Evolutionary conservation across 2,329 filamentous ascomycete species (phyloP).

Genomic region (Pestalotiopsis sp.): DNA sequence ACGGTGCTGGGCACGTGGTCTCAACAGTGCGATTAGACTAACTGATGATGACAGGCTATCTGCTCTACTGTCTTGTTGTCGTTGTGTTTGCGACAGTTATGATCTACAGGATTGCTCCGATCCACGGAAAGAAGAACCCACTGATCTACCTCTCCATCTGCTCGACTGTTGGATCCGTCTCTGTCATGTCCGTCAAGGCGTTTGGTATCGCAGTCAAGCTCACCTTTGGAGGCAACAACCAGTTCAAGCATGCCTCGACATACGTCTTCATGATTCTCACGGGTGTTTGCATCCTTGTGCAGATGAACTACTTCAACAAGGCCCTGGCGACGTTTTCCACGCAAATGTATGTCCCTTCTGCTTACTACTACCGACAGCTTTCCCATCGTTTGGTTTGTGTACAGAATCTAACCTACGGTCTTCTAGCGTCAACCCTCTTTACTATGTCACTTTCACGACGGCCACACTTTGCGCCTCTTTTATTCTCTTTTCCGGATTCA

Average conservation of each 20-base stretch:
- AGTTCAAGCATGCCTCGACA: slow-evolving; percentile 91
- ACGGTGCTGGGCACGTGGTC: background rate
- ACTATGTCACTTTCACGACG: slow-evolving; percentile 97
- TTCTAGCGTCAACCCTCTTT: slow-evolving; percentile 86
- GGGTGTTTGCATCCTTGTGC: slow-evolving; percentile 88
- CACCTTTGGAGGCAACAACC: slow-evolving; percentile 89
- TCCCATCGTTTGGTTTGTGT: background rate
- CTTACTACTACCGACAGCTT: background rate
- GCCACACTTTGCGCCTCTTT: slow-evolving; percentile 93
- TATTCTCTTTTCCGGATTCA: slow-evolving; percentile 94
- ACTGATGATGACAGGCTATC: slow-evolving; percentile 65
- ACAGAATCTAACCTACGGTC: slow-evolving; percentile 24
- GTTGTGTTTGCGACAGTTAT: slow-evolving; percentile 84
- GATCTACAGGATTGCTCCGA: slow-evolving; percentile 92
- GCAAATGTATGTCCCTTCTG: slow-evolving; percentile 72
- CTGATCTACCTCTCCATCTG: slow-evolving; percentile 97
- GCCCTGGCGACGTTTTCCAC: slow-evolving; percentile 95
- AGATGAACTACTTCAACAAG: slow-evolving; percentile 99
- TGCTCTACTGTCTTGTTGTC: slow-evolving; percentile 81
- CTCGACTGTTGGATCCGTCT: slow-evolving; percentile 93
- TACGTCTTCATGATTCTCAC: slow-evolving; percentile 97
- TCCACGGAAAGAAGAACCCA: slow-evolving; percentile 92
- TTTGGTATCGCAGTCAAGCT: slow-evolving; percentile 97
- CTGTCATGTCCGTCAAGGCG: slow-evolving; percentile 98
- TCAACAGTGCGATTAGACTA: background rate